Evolutionary conservation across 2,329 filamentous ascomycete genomes (phyloP), one percentile per base, ranked within the genome.

Genomic region (Neoscytalidium dimidiatum): DNA sequence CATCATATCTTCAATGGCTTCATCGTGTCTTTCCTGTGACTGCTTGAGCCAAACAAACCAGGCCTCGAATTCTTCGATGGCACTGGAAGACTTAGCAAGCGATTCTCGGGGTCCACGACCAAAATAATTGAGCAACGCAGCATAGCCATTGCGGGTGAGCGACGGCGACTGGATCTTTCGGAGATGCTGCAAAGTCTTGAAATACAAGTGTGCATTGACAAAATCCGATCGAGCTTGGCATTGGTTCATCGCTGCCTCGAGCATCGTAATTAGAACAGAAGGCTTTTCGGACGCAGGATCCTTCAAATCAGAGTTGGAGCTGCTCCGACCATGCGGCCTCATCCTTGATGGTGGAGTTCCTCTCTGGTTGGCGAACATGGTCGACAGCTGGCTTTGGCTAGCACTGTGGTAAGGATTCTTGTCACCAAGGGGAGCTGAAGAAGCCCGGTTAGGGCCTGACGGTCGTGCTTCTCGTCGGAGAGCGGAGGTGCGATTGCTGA

Each of bases 41-140:
- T 92, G 91, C 72, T 92, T 92, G 21, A 96, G 83, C 86, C 90
- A 93, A 13, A 94, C 87, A 33, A 94, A 86, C 90, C 90, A 92
- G 3, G 90, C 90, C 68, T 92, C 90, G 67, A 92, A 92, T 67
- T 92, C 89, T 72, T 92, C 90, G 52, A 92, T 90, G 0, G 90
- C 90, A 6, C 87, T 88, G 0, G 89, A 87, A 2, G 88, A 91
- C 62, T 88, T 85, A 41, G 87, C 85, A 46, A 92, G 89, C 0
- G 87, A 87, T 69, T 92, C 88, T 13, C 89, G 83, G 1, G 90
- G 88, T 1, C 89, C 89, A 19, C 89, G 84, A 1, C 89, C 88
- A 78, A 92, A 91, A 76, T 94, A 87, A 77, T 92, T 86, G 66
- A 92, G 79, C 69, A 93, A 80, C 68, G 88, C 88, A 38, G 91